phyloP scores from a whole-genome alignment of 2,329 filamentous ascomycete genomes.

The Hypoxylon sp. region DNA sequence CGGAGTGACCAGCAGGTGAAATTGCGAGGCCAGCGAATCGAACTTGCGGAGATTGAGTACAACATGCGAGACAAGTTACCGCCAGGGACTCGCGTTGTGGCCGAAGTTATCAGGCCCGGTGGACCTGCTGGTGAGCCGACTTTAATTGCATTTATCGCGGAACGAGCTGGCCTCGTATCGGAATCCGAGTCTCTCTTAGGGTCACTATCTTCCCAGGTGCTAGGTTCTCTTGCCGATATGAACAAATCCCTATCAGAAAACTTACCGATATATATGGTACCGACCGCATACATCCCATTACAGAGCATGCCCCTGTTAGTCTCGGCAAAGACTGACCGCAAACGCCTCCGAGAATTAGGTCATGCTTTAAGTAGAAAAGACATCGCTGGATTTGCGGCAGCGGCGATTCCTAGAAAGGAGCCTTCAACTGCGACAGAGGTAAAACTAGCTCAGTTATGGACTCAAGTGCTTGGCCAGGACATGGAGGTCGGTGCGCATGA shows the following conservation, averaged over 20 bases:
- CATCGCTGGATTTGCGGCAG: slow-evolving; percentile 52
- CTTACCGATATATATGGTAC: slow-evolving; percentile 60
- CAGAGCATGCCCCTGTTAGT: slow-evolving; percentile 60
- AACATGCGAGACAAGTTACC: slow-evolving; percentile 61
- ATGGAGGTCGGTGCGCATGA: slow-evolving; percentile 48
- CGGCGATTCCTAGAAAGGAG: slow-evolving; percentile 50
- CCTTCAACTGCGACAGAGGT: slow-evolving; percentile 55
- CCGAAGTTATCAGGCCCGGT: slow-evolving; percentile 62
- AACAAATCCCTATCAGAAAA: slow-evolving; percentile 51
- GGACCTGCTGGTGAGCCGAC: slow-evolving; percentile 56
- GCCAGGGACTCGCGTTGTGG: slow-evolving; percentile 56
- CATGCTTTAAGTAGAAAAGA: slow-evolving; percentile 56
- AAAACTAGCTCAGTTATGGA: slow-evolving; percentile 55
- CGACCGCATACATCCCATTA: slow-evolving; percentile 60
- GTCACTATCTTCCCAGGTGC: slow-evolving; percentile 44
- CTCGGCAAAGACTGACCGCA: slow-evolving; percentile 63
- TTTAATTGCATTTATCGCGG: slow-evolving; percentile 59
- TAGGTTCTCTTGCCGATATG: slow-evolving; percentile 47
- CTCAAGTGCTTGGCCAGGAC: slow-evolving; percentile 53
- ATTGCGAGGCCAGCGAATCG: slow-evolving; percentile 73
- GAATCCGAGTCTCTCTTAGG: slow-evolving; percentile 44
- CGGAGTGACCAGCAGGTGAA: slow-evolving; percentile 77
- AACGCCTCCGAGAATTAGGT: slow-evolving; percentile 60
- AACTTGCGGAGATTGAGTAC: slow-evolving; percentile 66
- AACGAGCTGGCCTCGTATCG: slow-evolving; percentile 47